Percentiles rank a stretch among this genome's conserved stretches.
Evolutionary conservation across 2,329 filamentous ascomycete genomes (phyloP).

Genomic region (Orbilia javanica): DNA sequence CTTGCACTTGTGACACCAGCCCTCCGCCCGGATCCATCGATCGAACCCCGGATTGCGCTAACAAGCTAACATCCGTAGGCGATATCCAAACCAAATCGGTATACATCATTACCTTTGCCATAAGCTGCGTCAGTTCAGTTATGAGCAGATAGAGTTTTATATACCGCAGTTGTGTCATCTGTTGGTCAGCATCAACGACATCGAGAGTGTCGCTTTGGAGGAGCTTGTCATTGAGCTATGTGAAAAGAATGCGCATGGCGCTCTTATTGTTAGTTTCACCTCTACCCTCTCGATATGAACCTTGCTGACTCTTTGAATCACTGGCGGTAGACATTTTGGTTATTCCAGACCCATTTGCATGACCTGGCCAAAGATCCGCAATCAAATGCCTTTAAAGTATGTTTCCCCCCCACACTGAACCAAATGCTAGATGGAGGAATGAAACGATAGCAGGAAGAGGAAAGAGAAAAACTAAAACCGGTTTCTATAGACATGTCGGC

Average conservation of each 20-base stretch:
- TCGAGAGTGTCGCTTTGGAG: constrained; percentile 90
- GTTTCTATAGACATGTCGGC: constrained; percentile 76
- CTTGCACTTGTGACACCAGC: constrained; percentile 54
- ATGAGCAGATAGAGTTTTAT: constrained; percentile 94
- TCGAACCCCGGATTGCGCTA: constrained; percentile 54
- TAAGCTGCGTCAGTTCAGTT: constrained; percentile 88
- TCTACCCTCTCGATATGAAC: constrained; percentile 52
- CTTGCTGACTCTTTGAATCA: constrained; percentile 27
- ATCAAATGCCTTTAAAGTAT: constrained; percentile 74
- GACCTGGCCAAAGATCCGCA: constrained; percentile 82
- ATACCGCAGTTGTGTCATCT: constrained; percentile 88
- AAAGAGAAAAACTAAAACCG: neutral
- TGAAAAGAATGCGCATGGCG: constrained; percentile 87
- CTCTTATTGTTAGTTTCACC: constrained; percentile 75
- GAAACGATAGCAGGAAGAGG: neutral
- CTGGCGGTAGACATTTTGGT: constrained; percentile 80
- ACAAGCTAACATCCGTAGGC: constrained; percentile 69
- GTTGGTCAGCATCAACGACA: constrained; percentile 82
- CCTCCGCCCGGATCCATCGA: constrained; percentile 57
- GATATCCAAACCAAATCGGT: constrained; percentile 88
- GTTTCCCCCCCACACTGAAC: too few relatives aligned
- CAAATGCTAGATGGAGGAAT: too few relatives aligned
- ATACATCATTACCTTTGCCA: constrained; percentile 90
- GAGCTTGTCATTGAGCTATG: constrained; percentile 88
- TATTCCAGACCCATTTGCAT: constrained; percentile 88